Evolutionary conservation across 1,284 basidiomycete genomes (phyloP).

Genomic region (Golubevia sp.): DNA sequence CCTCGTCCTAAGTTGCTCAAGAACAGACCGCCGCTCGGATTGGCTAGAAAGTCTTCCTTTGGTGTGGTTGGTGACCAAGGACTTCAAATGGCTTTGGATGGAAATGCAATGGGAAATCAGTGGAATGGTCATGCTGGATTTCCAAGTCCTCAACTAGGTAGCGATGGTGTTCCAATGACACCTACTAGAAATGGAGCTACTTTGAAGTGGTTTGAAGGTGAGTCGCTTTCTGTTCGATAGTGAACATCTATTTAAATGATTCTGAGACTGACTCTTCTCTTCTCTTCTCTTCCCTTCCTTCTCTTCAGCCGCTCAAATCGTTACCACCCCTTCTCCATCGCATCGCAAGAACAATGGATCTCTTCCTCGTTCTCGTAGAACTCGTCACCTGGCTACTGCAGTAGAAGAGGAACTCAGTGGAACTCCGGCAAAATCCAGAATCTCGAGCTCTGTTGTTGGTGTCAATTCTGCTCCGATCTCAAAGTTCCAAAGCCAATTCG

Average conservation of each 20-base stretch:
- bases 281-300: not conserved
- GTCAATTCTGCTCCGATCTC: too few relatives aligned
- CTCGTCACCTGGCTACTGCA: slow-evolving; percentile 22
- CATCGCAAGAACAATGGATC: too few relatives aligned
- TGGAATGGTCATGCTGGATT: too few relatives aligned
- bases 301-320: slow-evolving; percentile 30
- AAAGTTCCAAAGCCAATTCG: slow-evolving; percentile 65
- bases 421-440: not conserved
- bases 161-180: slow-evolving; percentile 34
- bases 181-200: slow-evolving; percentile 38
- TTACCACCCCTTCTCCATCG: slow-evolving; percentile 41
- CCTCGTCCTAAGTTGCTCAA: too few relatives aligned
- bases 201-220: slow-evolving; percentile 53
- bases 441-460: too few relatives aligned
- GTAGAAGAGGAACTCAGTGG: slow-evolving; percentile 21
- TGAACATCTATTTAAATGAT: not conserved
- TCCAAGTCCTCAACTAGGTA: too few relatives aligned
- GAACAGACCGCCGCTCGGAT: too few relatives aligned
- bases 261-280: not conserved
- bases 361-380: too few relatives aligned
- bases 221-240: not conserved
- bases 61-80: too few relatives aligned
- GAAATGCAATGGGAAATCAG: too few relatives aligned
- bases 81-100: too few relatives aligned
- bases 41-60: too few relatives aligned